These are phyloP conservation scores for Balamuthia mandrillaris DNA, from an alignment of 208 protist species.

Conservation along the genomic window DNA sequence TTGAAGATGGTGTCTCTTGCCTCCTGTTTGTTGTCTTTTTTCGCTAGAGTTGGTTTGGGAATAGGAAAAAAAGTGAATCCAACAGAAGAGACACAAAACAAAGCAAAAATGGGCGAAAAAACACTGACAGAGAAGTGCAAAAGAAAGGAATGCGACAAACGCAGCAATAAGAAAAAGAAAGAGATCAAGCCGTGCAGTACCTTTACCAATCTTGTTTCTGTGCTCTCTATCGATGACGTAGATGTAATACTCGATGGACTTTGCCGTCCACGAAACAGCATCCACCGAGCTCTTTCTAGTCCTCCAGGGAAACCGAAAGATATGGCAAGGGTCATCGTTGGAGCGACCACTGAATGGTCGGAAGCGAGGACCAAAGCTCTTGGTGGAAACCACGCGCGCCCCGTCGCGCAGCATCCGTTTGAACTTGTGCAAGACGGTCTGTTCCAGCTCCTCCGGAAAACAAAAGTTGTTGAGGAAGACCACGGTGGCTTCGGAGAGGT, in stretches of 20 bases:
- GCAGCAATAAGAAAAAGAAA: no score
- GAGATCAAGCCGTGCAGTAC: no score
- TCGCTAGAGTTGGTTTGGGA: no score
- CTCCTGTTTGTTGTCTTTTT: no score
- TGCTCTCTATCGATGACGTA: background rate
- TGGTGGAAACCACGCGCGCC: background rate
- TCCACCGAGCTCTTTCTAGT: background rate
- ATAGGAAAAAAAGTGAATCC: no score
- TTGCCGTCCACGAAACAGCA: background rate
- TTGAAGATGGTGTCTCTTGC: no score
- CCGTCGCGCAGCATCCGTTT: background rate
- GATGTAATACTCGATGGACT: background rate
- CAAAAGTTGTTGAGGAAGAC: constrained; percentile 28
- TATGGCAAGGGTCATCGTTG: background rate
- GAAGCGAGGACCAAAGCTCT: constrained; percentile 21
- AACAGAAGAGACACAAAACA: no score
- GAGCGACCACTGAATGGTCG: background rate
- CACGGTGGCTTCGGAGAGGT: background rate
- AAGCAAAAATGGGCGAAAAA: no score
- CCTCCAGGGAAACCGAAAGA: constrained; percentile 2
- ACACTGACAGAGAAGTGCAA: no score
- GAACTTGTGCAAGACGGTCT: background rate
- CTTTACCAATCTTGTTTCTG: no score
- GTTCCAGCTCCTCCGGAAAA: background rate
- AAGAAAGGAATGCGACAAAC: no score